phyloP scores from a whole-genome alignment of 176 grass and related monocot genomes.

The Oryza longistaminata region DNA sequence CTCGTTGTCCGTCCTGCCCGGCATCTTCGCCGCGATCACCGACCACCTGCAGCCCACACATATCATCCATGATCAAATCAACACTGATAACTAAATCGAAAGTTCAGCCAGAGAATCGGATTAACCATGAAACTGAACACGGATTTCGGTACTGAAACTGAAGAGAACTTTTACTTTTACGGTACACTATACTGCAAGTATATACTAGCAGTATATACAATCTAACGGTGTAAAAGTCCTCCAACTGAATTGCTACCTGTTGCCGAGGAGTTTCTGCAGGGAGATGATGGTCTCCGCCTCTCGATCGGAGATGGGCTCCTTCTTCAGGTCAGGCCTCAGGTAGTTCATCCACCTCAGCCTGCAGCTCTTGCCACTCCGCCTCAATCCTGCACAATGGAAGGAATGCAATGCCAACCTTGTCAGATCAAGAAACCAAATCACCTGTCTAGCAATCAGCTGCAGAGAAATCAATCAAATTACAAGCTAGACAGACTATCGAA shows the following conservation, averaged over 20 bases:
- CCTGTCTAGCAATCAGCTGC: neutral
- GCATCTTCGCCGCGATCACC: conserved; percentile 51
- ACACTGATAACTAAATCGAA: neutral
- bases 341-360: conserved; percentile 85
- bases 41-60: conserved; percentile 46
- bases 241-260: conserved; percentile 30
- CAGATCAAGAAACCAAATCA: neutral
- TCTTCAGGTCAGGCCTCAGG: conserved; percentile 66
- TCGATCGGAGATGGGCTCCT: conserved; percentile 59
- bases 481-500: too few species aligned
- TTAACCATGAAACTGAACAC: neutral
- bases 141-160: neutral
- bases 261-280: conserved; percentile 46
- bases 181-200: too few species aligned
- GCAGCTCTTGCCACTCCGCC: conserved; percentile 77
- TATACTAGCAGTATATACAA: too few species aligned
- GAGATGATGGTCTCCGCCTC: conserved; percentile 58
- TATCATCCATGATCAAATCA: neutral
- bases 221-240: too few species aligned
- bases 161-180: too few species aligned
- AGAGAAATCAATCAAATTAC: neutral
- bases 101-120: neutral
- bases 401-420: neutral
- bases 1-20: conserved; percentile 71
- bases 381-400: conserved; percentile 7